Evolutionary conservation across 1,284 basidiomycete species (phyloP).

Genomic region (Cutaneotrichosporon arboriforme): DNA sequence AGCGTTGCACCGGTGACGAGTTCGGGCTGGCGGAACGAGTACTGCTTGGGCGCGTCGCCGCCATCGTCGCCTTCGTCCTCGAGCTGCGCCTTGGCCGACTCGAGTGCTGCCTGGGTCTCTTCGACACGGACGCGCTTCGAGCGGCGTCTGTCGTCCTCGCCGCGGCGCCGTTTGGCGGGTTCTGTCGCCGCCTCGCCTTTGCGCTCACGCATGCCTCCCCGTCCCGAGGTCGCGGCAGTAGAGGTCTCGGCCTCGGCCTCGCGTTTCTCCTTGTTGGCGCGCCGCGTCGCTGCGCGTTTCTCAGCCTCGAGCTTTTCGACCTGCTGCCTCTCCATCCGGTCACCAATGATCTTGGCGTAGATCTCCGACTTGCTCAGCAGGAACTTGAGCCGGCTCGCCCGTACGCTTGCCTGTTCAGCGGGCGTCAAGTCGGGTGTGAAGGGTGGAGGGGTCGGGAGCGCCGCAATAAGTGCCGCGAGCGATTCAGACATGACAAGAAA

Average conservation of each 20-base stretch:
- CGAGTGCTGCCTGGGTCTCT: not conserved
- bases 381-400: conserved; percentile 33
- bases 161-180: conserved; percentile 5
- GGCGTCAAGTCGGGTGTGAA: not conserved
- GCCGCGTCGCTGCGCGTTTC: conserved; percentile 33
- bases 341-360: conserved; percentile 48
- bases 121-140: conserved; percentile 8
- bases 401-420: conserved; percentile 27
- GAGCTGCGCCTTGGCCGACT: conserved; percentile 8
- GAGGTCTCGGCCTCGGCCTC: conserved; percentile 14
- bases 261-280: conserved; percentile 44
- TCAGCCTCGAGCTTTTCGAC: conserved; percentile 43
- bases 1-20: conserved; percentile 77
- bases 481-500: not conserved
- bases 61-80: conserved; percentile 16
- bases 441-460: not conserved
- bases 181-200: conserved; percentile 10
- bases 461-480: not conserved
- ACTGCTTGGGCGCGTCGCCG: conserved; percentile 26
- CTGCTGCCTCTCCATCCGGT: conserved; percentile 48
- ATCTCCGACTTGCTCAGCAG: conserved; percentile 47
- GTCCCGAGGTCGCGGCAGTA: not conserved
- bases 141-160: not conserved
- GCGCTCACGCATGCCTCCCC: conserved; percentile 16
- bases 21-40: conserved; percentile 60